Percentiles rank a stretch among this genome's conserved stretches.
phyloP scores from a whole-genome alignment of 192 early-diverging fungal genomes.

The Coemansia aciculifera region DNA sequence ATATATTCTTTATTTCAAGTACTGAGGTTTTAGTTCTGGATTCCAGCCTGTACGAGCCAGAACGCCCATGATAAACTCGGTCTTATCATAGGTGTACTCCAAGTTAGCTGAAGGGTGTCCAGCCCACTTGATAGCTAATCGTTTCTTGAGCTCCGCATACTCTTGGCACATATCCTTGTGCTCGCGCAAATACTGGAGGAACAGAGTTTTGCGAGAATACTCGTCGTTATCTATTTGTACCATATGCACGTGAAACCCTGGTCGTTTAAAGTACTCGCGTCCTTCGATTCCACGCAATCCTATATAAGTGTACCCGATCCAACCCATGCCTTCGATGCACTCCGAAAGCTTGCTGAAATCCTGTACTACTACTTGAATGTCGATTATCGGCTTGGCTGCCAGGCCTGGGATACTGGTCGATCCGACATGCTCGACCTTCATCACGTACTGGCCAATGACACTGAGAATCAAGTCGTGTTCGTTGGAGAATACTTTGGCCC shows the following conservation, averaged over 20 bases:
- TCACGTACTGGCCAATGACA: not conserved
- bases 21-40: too few relatives aligned
- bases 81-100: constrained; percentile 17
- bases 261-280: constrained; percentile 21
- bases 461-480: constrained; percentile 7
- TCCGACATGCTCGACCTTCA: constrained; percentile 20
- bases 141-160: constrained; percentile 17
- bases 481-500: constrained; percentile 5
- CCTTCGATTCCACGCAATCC: constrained; percentile 11
- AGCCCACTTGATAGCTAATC: constrained; percentile 18
- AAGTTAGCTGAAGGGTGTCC: not conserved
- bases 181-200: constrained; percentile 12
- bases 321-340: constrained; percentile 1
- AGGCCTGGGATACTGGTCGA: constrained; percentile 36
- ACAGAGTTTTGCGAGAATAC: constrained; percentile 12
- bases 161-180: constrained; percentile 2
- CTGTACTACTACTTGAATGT: constrained; percentile 17
- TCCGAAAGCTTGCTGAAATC: constrained; percentile 7
- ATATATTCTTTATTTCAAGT: not conserved
- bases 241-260: constrained; percentile 15
- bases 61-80: constrained; percentile 19
- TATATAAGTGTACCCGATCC: constrained; percentile 8
- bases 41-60: constrained; percentile 6
- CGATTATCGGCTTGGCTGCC: constrained; percentile 31
- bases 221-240: constrained; percentile 9